phyloP scores from a whole-genome alignment of 108 stramenopile genomes.

The Stephanodiscus minutulus region DNA sequence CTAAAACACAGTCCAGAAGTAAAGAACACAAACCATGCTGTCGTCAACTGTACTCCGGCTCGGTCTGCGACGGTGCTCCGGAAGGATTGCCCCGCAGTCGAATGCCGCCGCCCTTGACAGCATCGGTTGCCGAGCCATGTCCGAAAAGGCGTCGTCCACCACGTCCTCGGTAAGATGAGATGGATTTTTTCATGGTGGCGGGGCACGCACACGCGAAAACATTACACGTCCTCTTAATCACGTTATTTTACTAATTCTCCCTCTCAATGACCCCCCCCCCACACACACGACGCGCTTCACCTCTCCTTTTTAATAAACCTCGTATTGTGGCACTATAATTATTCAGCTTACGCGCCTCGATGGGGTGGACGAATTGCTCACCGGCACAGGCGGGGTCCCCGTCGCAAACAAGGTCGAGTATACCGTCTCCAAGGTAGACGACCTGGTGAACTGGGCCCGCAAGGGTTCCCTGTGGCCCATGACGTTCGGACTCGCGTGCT shows the following conservation, averaged over 20 bases:
- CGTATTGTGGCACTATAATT: background rate
- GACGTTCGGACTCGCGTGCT: conserved; percentile 99
- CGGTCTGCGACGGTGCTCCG: conserved; percentile 15
- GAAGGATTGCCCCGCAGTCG: conserved; percentile 13
- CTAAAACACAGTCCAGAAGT: too few species aligned
- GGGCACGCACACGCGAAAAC: background rate
- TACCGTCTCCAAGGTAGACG: conserved; percentile 97
- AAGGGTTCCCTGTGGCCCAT: conserved; percentile 99
- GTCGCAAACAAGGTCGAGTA: conserved; percentile 94
- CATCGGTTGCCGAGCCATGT: conserved; percentile 62
- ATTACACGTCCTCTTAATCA: background rate
- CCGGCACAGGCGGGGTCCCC: conserved; percentile 71
- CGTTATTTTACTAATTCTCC: background rate
- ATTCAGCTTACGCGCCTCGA: conserved; percentile 77
- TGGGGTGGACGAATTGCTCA: conserved; percentile 70
- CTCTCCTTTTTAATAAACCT: background rate
- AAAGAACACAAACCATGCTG: conserved; percentile 2
- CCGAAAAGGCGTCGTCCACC: conserved; percentile 66
- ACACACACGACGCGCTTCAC: background rate
- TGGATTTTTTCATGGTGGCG: background rate
- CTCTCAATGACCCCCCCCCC: background rate
- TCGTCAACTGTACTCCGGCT: conserved; percentile 25
- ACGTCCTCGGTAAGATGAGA: conserved; percentile 76
- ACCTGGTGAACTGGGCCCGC: conserved; percentile 99
- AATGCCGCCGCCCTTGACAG: conserved; percentile 4